Evolutionary conservation across 192 early-diverging fungal species (phyloP), one percentile per base, ranked within the genome.

Genomic region (Gryganskiella cystojenkinii): DNA sequence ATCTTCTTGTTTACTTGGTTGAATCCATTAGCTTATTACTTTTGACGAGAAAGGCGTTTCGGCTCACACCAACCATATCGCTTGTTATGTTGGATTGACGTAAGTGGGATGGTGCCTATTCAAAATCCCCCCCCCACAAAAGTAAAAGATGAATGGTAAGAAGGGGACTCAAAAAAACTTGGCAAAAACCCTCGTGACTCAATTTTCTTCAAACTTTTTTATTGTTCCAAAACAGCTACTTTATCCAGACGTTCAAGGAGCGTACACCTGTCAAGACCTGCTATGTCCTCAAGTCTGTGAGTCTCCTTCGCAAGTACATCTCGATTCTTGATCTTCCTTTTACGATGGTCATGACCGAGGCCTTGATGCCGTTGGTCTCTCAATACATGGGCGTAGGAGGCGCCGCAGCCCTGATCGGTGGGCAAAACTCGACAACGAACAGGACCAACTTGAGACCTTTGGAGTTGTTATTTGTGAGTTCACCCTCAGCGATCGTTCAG

Each of bases 1-100:
- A n/a, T 34, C 22, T 15, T 57, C 33, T 3, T 28, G 15, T n/a
- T 17, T 45, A 56, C 59, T 19, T 45, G 40, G n/a, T 25, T 30
- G 14, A n/a, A n/a, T n/a, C 27, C 10, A 46, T 57, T 84, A 88
- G 87, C 85, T 97, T 22, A 87, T 97, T 24, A 99, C 97, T 0
- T 99, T 98, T 84, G 97, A 99, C 79, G 71, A 84, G 9, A 71
- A 86, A 25, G 97, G 97, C 2, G 86, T 99, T 37, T 95, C 94
- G n/a, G 93, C 93, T 0, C 97, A 99, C 64, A 80, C 85, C 42
- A 99, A 99, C 80, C 97, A 99, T 71, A 84, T 90, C 51, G 90
- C 95, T 9, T 81, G 88, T 20, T 95, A 90, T 67, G 82, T 89
- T 63, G 97, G 95, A 49, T 82, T 83, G 33, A 88, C 79, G 85